phyloP scores from a whole-genome alignment of 176 grass and related monocot genomes.

The Saccharum officinarum region DNA sequence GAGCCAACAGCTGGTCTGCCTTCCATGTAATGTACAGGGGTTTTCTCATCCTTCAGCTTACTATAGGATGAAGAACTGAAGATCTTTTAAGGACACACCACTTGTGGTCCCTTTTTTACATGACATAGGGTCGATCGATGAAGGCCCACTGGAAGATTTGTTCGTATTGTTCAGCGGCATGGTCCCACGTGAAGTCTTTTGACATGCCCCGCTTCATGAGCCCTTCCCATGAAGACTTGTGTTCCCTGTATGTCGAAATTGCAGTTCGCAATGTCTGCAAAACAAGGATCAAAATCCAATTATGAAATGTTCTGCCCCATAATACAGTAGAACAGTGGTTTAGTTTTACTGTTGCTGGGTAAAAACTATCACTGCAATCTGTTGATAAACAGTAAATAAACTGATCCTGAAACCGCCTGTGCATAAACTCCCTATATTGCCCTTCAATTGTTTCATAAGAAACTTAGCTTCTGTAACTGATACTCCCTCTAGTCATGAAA shows the following conservation, averaged over 20 bases:
- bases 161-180: conserved; percentile 78
- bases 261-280: conserved; percentile 68
- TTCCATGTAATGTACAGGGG: conserved; percentile 45
- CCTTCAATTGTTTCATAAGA: background rate
- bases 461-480: background rate
- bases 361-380: background rate
- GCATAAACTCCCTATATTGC: background rate
- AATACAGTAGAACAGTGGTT: background rate
- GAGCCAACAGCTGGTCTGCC: background rate
- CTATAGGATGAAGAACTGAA: background rate
- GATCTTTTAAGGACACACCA: background rate
- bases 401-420: background rate
- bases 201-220: conserved; percentile 88
- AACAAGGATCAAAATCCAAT: background rate
- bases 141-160: conserved; percentile 88
- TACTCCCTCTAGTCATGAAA: background rate
- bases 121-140: conserved; percentile 74
- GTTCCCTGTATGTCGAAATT: conserved; percentile 63
- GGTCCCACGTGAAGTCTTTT: conserved; percentile 85
- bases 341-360: background rate
- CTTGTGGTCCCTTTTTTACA: conserved; percentile 16
- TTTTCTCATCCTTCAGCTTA: conserved; percentile 12
- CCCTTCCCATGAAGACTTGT: conserved; percentile 89
- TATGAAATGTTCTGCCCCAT: background rate
- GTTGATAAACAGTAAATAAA: background rate